Conservation (phyloP, 257 asterid genomes). For the Lavandula angustifolia region DNA sequence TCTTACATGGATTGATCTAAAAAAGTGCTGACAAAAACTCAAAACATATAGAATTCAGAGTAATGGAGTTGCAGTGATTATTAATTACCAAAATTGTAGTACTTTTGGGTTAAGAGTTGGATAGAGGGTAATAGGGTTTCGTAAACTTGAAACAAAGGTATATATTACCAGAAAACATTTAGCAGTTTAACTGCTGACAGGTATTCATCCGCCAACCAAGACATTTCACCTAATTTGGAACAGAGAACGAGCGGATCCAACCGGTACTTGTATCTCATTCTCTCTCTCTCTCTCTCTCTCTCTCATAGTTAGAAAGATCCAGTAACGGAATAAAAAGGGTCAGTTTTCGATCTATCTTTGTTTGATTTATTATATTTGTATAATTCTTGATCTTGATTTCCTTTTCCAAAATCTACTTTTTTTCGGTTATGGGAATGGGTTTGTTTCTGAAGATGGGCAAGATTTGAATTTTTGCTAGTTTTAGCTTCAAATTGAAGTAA, state of each 20-base stretch:
- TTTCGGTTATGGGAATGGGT: background rate
- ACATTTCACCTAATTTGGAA: constrained; percentile 29
- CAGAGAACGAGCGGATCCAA: constrained; percentile 30
- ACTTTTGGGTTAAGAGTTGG: background rate
- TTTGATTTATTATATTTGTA: constrained; percentile 6
- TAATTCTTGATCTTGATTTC: constrained; percentile 28
- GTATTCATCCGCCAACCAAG: constrained; percentile 24
- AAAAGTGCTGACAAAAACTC: no score
- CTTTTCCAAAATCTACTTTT: constrained; percentile 6
- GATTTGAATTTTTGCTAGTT: constrained; percentile 20
- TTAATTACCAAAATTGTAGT: background rate
- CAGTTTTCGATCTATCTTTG: constrained; percentile 32
- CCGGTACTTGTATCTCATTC: background rate
- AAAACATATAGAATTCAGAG: background rate
- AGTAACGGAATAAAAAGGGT: constrained; percentile 19
- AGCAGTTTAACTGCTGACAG: constrained; percentile 45
- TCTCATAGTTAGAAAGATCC: background rate
- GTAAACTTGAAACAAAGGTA: constrained; percentile 26
- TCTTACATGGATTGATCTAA: no score
- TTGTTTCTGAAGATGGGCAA: background rate
- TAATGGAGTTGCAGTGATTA: background rate
- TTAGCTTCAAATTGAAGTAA: constrained; percentile 21
- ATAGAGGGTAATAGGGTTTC: constrained; percentile 11
- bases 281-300: background rate
- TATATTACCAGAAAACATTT: constrained; percentile 28